Evolutionary conservation across 306 rosid genomes (phyloP).

Genomic region (Amphicarpaea edgeworthii): DNA sequence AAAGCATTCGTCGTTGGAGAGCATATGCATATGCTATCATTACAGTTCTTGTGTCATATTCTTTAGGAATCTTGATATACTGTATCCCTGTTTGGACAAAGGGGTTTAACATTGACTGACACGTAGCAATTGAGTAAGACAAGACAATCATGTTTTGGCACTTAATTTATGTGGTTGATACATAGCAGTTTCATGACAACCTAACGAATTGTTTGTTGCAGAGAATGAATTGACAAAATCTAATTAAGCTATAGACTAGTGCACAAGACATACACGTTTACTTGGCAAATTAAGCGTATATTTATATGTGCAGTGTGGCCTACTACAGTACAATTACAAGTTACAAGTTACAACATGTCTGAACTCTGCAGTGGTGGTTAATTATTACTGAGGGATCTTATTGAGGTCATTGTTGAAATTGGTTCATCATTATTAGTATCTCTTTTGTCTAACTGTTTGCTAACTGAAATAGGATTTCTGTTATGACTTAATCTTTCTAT

Average conservation of each 20-base stretch:
- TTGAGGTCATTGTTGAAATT: too few relatives aligned
- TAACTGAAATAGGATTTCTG: too few relatives aligned
- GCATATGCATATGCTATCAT: constrained; percentile 71
- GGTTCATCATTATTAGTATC: too few relatives aligned
- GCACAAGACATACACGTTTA: too few relatives aligned
- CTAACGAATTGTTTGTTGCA: not conserved
- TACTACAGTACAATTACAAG: too few relatives aligned
- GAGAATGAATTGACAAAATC: not conserved
- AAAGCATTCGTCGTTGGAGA: constrained; percentile 71
- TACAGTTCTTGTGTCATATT: constrained; percentile 65
- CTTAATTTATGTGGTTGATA: not conserved
- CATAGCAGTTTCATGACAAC: not conserved
- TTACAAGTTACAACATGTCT: too few relatives aligned
- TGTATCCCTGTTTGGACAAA: constrained; percentile 75
- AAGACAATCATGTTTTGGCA: not conserved
- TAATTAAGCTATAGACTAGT: too few relatives aligned
- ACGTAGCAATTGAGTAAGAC: constrained; percentile 8
- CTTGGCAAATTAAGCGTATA: too few relatives aligned
- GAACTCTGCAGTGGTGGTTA: not conserved
- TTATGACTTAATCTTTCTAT: too few relatives aligned
- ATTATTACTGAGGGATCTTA: constrained; percentile 59
- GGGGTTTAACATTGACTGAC: constrained; percentile 50
- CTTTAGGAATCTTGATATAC: constrained; percentile 69
- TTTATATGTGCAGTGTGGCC: too few relatives aligned
- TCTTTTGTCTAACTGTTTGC: too few relatives aligned